Conservation (phyloP, 805 yeast species). For the Pichia manshurica region DNA sequence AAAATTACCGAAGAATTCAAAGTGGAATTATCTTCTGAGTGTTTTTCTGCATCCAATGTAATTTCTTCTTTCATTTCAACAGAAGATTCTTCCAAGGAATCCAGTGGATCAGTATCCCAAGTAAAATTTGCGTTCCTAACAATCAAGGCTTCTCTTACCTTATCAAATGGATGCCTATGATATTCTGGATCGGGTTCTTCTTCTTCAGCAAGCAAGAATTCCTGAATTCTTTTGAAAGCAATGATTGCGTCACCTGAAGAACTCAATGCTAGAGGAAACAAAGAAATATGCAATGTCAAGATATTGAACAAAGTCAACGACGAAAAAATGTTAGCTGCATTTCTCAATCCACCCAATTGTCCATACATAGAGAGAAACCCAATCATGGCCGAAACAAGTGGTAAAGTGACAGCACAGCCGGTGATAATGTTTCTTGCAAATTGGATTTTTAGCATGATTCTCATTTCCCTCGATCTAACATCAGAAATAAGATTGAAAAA, state of each 20-base stretch:
- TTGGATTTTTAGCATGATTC: conserved; percentile 55
- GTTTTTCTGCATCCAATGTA: not conserved
- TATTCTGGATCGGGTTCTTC: conserved; percentile 28
- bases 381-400: conserved; percentile 67
- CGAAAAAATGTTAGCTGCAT: conserved; percentile 62
- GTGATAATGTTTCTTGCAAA: conserved; percentile 55
- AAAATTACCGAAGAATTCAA: conserved; percentile 31
- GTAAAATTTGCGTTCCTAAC: conserved; percentile 52
- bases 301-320: conserved; percentile 64
- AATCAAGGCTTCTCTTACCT: conserved; percentile 36
- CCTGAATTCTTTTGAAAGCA: conserved; percentile 54
- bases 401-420: conserved; percentile 61
- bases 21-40: not conserved
- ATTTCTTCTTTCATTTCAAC: not conserved
- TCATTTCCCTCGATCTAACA: conserved; percentile 58
- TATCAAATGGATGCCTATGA: conserved; percentile 13
- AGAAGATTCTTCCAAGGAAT: not conserved
- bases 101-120: conserved; percentile 39
- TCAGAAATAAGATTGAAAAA: conserved; percentile 52
- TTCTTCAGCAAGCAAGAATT: conserved; percentile 39
- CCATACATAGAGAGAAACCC: conserved; percentile 41
- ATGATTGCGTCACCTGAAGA: conserved; percentile 66
- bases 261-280: conserved; percentile 66
- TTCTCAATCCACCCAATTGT: conserved; percentile 31
- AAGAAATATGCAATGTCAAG: conserved; percentile 54